Conservation (phyloP, 2,329 filamentous ascomycete genomes). For the Neonectria faginata region DNA sequence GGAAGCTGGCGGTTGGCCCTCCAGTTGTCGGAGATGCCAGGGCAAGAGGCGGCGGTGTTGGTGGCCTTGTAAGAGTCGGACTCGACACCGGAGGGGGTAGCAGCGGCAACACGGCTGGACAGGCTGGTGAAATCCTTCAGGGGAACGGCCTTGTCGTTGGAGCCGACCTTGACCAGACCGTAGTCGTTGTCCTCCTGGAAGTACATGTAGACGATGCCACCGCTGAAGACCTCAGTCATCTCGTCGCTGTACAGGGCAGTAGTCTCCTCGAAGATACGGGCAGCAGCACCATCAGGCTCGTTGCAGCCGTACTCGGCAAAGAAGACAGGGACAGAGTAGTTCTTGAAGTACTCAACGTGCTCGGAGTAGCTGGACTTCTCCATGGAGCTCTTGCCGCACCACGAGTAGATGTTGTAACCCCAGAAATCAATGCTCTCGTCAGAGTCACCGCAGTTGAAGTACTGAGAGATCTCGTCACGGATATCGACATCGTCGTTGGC, state of each 20-base stretch:
- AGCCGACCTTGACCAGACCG: constrained; percentile 74
- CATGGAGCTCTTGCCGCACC: constrained; percentile 90
- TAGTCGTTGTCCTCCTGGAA: constrained; percentile 92
- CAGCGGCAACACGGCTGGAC: constrained; percentile 75
- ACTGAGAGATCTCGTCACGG: constrained; percentile 83
- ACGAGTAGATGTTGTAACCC: constrained; percentile 99
- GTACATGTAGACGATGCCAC: constrained; percentile 99
- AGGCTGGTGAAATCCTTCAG: constrained; percentile 81
- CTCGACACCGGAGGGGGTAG: constrained; percentile 73
- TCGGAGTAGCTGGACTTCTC: constrained; percentile 81
- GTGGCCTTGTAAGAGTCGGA: constrained; percentile 77
- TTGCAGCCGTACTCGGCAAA: constrained; percentile 99
- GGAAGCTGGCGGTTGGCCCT: constrained; percentile 74
- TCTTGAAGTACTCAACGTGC: constrained; percentile 86
- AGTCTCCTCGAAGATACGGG: constrained; percentile 88
- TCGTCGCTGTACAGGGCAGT: constrained; percentile 79
- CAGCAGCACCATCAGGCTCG: constrained; percentile 66
- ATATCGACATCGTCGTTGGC: constrained; percentile 92
- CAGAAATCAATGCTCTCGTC: constrained; percentile 88
- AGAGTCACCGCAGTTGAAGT: constrained; percentile 88
- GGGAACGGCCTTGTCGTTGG: constrained; percentile 70
- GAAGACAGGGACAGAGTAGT: constrained; percentile 95
- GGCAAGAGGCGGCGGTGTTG: constrained; percentile 80
- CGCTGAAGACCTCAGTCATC: constrained; percentile 91
- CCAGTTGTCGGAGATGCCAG: constrained; percentile 74